These are phyloP conservation scores for Quercus wislizeni DNA, from an alignment of 306 rosid genomes.

Conservation along the genomic window DNA sequence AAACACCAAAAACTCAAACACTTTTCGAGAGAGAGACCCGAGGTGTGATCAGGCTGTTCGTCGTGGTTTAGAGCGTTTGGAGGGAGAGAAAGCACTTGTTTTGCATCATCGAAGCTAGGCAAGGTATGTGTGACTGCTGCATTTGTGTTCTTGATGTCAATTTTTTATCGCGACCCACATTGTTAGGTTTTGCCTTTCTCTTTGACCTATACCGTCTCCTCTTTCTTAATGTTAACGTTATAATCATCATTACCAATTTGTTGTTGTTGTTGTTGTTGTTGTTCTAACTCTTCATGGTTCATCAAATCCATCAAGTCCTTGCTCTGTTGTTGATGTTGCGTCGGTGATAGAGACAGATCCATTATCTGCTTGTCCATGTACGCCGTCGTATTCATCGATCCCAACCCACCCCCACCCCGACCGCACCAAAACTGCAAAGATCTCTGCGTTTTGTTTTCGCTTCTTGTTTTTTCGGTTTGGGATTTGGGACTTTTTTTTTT, in stretches of 20 bases:
- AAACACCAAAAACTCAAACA: too few relatives aligned
- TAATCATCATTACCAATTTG: conserved; percentile 35
- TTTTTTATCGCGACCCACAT: too few relatives aligned
- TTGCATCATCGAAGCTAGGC: too few relatives aligned
- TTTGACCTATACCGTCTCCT: conserved; percentile 59
- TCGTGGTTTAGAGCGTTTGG: too few relatives aligned
- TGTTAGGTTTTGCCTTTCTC: too few relatives aligned
- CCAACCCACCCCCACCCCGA: background rate
- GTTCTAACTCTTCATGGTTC: conserved; percentile 17
- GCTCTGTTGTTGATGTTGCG: conserved; percentile 28
- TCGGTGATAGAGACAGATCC: conserved; percentile 64
- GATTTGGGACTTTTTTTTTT: background rate
- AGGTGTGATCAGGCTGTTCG: too few relatives aligned
- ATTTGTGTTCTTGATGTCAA: too few relatives aligned
- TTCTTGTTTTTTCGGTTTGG: background rate
- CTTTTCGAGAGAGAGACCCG: too few relatives aligned
- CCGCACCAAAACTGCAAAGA: too few relatives aligned
- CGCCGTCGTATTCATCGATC: conserved; percentile 72
- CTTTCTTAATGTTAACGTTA: conserved; percentile 42
- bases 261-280: background rate
- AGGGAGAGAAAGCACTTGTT: too few relatives aligned
- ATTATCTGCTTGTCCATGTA: conserved; percentile 90
- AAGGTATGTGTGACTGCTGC: too few relatives aligned
- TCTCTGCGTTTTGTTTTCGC: background rate
- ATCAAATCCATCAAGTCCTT: conserved; percentile 67